Evolutionary conservation across 257 asterid species (phyloP).

Genomic region (Fraxinus quadrangulata): DNA sequence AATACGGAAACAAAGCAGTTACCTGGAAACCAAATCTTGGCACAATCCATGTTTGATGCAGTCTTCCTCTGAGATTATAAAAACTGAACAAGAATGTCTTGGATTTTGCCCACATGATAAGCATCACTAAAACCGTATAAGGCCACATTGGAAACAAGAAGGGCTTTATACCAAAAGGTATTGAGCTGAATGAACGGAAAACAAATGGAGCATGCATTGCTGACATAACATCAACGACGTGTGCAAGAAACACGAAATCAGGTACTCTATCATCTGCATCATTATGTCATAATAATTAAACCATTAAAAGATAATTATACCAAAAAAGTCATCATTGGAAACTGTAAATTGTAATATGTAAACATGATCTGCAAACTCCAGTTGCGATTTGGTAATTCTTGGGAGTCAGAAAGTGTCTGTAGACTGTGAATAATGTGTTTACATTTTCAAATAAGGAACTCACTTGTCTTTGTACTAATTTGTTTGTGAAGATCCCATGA

Average conservation of each 20-base stretch:
- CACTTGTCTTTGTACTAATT: slow-evolving; percentile 63
- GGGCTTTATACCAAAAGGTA: slow-evolving; percentile 59
- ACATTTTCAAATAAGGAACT: slow-evolving; percentile 33
- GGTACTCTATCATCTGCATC: slow-evolving; percentile 72
- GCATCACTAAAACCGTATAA: slow-evolving; percentile 49
- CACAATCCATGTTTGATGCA: slow-evolving; percentile 80
- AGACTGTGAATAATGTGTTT: background rate
- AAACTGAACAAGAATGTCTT: slow-evolving; percentile 71
- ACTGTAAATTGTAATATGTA: background rate
- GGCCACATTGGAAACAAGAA: slow-evolving; percentile 88
- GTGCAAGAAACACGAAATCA: slow-evolving; percentile 91
- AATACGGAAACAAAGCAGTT: background rate
- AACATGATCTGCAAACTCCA: background rate
- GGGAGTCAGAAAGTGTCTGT: background rate
- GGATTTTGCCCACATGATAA: slow-evolving; percentile 82
- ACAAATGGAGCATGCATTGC: slow-evolving; percentile 69
- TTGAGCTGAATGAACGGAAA: slow-evolving; percentile 77
- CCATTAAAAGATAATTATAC: background rate
- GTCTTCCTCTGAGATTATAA: slow-evolving; percentile 72
- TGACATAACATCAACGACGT: slow-evolving; percentile 77
- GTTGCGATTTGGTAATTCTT: background rate
- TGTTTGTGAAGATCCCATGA: slow-evolving; percentile 74
- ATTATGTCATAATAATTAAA: background rate
- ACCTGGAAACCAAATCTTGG: slow-evolving; percentile 98
- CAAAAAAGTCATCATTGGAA: background rate